Percentiles rank a stretch among this genome's conserved stretches.
Conservation (phyloP, 192 early-diverging fungal species). For the Rhizophagus clarus region DNA sequence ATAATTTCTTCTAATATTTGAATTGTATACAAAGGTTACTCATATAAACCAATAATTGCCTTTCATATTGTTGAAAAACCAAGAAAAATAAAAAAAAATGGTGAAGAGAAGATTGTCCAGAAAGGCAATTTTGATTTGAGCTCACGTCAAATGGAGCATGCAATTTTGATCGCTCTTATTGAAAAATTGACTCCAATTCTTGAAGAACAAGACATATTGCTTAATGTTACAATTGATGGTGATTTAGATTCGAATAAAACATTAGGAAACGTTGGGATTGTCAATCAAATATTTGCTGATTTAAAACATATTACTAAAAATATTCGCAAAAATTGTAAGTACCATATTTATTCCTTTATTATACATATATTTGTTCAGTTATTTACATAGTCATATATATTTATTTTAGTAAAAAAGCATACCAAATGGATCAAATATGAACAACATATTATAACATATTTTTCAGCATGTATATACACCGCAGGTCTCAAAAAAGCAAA, state of each 20-base stretch:
- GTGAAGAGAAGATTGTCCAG: neutral
- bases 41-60: neutral
- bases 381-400: neutral
- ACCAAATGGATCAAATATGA: neutral
- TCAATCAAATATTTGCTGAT: constrained; percentile 23
- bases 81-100: neutral
- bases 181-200: neutral
- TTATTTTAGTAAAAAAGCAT: neutral
- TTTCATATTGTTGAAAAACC: neutral
- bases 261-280: neutral
- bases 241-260: constrained; percentile 8
- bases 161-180: neutral
- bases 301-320: constrained; percentile 21
- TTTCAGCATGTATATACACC: neutral
- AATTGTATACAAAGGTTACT: neutral
- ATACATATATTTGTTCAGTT: neutral
- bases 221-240: constrained; percentile 11
- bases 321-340: neutral
- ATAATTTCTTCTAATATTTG: neutral
- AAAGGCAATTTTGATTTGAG: neutral
- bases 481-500: neutral
- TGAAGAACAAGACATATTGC: neutral
- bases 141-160: constrained; percentile 4
- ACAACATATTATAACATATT: constrained; percentile 3
- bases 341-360: neutral